Evolutionary conservation across 108 stramenopile genomes (phyloP), one percentile per base, ranked within the genome.

Genomic region (Ochromonas danica): DNA sequence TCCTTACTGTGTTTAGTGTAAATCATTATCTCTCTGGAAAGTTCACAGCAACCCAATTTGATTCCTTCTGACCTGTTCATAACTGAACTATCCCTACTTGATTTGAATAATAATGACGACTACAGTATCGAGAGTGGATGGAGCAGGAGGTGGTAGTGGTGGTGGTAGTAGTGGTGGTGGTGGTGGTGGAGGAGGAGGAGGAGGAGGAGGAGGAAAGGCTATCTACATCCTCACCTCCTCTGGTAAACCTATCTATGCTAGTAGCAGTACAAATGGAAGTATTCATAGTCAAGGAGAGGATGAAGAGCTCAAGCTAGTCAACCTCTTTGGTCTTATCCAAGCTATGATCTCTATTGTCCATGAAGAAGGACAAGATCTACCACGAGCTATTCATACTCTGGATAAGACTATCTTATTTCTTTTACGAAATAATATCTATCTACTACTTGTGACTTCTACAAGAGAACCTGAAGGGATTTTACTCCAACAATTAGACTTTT

Each of bases 171-270:
- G n/a, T n/a, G n/a, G n/a, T n/a, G n/a, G n/a, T n/a, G n/a, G n/a
- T n/a, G n/a, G n/a, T n/a, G n/a, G n/a, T n/a, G n/a, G n/a, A n/a
- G n/a, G n/a, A n/a, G n/a, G n/a, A n/a, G n/a, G n/a, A n/a, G n/a
- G n/a, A n/a, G n/a, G n/a, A n/a, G n/a, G n/a, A n/a, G n/a, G n/a
- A n/a, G n/a, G n/a, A n/a, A n/a, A n/a, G n/a, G n/a, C n/a, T n/a
- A n/a, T 36, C 27, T 75, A 35, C 51, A 60, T 75, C 6, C 25
- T 75, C 3, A 42, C 72, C 22, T 17, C 45, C 3, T 45, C 72
- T 28, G 72, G 72, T 14, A 75, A 75, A 60, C 72, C 72, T 14
- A 75, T 75, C 28, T 75, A 35, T 41, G 3, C 72, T 31, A 38
- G 22, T 70, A 17, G 10, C 40, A 10, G 14, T 14, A 40, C n/a